Evolutionary conservation across 768 basidiomycete species (phyloP), one percentile per base, ranked within the genome.

Genomic region (Ramaria sp.): DNA sequence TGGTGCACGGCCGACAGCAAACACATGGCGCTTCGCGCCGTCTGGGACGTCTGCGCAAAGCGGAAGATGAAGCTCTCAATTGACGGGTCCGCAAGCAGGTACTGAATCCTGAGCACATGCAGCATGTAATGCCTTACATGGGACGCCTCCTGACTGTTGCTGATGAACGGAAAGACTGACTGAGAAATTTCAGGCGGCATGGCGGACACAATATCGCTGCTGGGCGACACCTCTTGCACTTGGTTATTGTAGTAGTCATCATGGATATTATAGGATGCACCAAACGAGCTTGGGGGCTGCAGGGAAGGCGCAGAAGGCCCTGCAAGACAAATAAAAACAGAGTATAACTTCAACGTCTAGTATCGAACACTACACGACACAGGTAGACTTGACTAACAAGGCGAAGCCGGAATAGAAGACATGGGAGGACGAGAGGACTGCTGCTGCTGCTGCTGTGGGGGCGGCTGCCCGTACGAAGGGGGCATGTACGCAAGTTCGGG

Each of bases 51-150:
- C n/a, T 74, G 71, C 15, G 84, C 75, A 24, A 82, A 69, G 3
- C 71, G 67, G 65, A 74, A 73, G 54, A 88, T 79, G 63, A 81
- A 72, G 15, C 63, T 59, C 43, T 74, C 69, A 41, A 74, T 71
- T 5, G 70, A 64, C 5, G 69, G 66, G 66, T 81, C 83, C 1
- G 82, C 83, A 52, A 88, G 77, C 3, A 87, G 70, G 64, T 88
- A 90, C 63, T 89, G 86, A 57, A 81, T 75, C 38, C 73, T 73
- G 53, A 88, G 75, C 34, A 89, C 84, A 43, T 79, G 72, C 46
- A 72, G 65, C 64, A 85, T 75, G 66, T 90, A 89, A 54, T 81
- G 72, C 49, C 61, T 34, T 19, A 57, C 34, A 24, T 57, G 37
- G 17, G 37, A 45, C 20, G 53, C 20, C 12, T 58, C 47, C 7